Conservation (phyloP, 345 rosid species). For the Rhizophora mangle region DNA sequence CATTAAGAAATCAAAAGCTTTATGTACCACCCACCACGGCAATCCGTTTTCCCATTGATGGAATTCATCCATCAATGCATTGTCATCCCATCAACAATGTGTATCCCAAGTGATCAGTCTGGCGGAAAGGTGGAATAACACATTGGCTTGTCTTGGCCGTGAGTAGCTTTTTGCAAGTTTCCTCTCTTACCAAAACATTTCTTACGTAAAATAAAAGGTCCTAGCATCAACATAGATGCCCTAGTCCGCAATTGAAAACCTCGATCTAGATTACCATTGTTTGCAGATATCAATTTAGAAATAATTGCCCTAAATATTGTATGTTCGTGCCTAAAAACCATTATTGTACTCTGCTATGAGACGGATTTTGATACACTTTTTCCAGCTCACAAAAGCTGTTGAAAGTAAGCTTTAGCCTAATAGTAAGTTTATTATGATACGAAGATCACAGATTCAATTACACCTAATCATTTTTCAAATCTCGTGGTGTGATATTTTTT, state of each 20-base stretch:
- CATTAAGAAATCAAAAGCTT: constrained; percentile 16
- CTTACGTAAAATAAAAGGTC: constrained; percentile 42
- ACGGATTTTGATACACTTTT: too few species aligned
- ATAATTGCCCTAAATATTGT: too few species aligned
- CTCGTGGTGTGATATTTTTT: too few species aligned
- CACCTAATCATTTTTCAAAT: constrained; percentile 50
- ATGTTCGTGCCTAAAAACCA: too few species aligned
- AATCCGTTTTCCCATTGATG: constrained; percentile 52
- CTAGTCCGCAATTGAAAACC: constrained; percentile 57
- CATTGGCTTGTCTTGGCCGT: too few species aligned
- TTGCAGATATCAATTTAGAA: too few species aligned
- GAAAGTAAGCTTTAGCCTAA: too few species aligned
- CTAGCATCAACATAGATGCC: constrained; percentile 56
- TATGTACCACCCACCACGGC: constrained; percentile 26
- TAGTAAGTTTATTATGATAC: neutral
- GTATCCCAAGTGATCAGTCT: too few species aligned
- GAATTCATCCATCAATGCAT: constrained; percentile 62
- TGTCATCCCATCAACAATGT: constrained; percentile 59
- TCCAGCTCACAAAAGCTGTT: too few species aligned
- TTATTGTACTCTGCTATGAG: too few species aligned
- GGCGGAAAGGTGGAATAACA: too few species aligned
- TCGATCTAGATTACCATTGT: constrained; percentile 34
- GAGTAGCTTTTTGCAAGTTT: constrained; percentile 56
- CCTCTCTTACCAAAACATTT: constrained; percentile 55
- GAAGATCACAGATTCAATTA: constrained; percentile 40